These are phyloP conservation scores for Lophiostoma macrostomum DNA, from an alignment of 495 filamentous ascomycete species.

Conservation along the genomic window DNA sequence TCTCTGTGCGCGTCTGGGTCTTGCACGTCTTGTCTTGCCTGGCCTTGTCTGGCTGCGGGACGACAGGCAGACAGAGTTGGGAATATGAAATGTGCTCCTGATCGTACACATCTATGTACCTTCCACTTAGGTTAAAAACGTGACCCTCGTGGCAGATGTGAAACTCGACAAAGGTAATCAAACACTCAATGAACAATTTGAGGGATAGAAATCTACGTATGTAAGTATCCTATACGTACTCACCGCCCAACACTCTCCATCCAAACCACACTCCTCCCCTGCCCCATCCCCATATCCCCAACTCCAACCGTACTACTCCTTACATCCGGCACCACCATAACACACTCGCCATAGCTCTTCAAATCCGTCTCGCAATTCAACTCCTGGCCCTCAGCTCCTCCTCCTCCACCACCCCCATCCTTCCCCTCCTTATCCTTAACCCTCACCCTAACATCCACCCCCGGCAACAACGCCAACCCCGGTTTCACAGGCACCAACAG, in stretches of 20 bases:
- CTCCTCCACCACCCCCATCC: slow-evolving; percentile 28
- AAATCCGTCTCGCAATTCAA: slow-evolving; percentile 76
- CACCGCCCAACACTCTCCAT: slow-evolving; percentile 10
- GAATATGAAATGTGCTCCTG: too few species aligned
- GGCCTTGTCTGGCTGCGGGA: too few species aligned
- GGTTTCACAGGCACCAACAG: slow-evolving; percentile 74
- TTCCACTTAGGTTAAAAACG: too few species aligned
- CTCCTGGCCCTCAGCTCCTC: slow-evolving; percentile 26
- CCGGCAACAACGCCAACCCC: slow-evolving; percentile 72
- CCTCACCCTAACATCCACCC: slow-evolving; percentile 66
- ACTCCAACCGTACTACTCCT: slow-evolving; percentile 63
- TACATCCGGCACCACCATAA: slow-evolving; percentile 73
- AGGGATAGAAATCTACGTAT: too few species aligned
- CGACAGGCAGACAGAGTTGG: too few species aligned
- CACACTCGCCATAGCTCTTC: slow-evolving; percentile 68
- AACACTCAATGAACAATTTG: too few species aligned
- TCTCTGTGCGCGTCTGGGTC: not conserved
- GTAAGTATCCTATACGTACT: too few species aligned
- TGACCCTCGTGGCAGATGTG: too few species aligned
- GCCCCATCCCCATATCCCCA: slow-evolving; percentile 30
- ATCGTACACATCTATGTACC: too few species aligned
- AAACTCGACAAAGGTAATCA: too few species aligned
- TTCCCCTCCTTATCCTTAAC: slow-evolving; percentile 9
- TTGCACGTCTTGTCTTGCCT: too few species aligned
- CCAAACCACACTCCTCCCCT: slow-evolving; percentile 13